Conservation (phyloP, 306 rosid genomes). For the Cucurbita moschata region DNA sequence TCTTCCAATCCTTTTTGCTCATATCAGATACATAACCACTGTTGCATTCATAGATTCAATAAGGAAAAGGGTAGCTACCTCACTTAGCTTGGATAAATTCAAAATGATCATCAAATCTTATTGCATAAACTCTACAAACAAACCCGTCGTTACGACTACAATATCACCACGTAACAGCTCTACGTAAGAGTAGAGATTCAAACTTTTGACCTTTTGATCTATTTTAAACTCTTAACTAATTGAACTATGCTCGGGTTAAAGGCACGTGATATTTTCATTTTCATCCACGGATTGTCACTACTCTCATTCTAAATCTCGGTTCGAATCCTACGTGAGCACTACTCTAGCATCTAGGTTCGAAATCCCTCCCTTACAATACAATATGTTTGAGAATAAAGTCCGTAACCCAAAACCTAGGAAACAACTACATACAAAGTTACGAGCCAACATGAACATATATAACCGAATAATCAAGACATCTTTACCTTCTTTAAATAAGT, state of each 20-base stretch:
- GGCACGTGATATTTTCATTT: neutral
- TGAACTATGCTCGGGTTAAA: neutral
- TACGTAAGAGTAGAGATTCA: too few species aligned
- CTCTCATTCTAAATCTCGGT: neutral
- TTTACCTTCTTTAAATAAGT: neutral
- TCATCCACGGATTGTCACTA: neutral
- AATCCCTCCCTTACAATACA: neutral
- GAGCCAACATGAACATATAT: neutral
- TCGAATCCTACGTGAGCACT: neutral
- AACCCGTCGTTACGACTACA: neutral
- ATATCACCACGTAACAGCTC: neutral
- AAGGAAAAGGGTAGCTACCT: neutral
- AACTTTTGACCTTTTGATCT: too few species aligned
- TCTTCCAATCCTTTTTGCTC: slow-evolving; percentile 66
- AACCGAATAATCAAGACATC: neutral
- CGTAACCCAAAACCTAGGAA: neutral
- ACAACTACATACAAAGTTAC: neutral
- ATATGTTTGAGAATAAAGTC: neutral
- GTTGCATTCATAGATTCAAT: slow-evolving; percentile 10
- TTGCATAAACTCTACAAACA: neutral
- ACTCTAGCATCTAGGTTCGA: neutral
- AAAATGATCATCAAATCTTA: neutral
- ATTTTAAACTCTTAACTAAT: too few species aligned
- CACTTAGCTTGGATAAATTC: neutral
- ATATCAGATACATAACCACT: slow-evolving; percentile 82